Percentiles rank a stretch among this genome's conserved stretches.
These are phyloP conservation scores for Nicotiana benthamiana DNA, from an alignment of 257 asterid species.

Conservation along the genomic window DNA sequence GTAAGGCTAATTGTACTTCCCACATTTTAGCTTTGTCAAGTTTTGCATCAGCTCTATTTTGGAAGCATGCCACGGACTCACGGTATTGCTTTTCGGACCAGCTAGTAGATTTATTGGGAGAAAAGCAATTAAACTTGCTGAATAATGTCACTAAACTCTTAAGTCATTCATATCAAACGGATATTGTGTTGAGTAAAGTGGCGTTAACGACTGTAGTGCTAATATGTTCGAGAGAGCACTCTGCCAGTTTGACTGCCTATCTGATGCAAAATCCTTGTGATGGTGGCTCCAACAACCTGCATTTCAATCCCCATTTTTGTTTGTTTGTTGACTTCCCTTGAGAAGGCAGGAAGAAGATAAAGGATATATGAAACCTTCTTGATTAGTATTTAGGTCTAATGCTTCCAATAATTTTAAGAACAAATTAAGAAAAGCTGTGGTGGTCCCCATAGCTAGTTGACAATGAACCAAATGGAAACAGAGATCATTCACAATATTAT, in stretches of 20 bases:
- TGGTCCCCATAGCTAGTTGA: no score
- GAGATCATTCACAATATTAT: no score
- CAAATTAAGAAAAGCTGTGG: no score
- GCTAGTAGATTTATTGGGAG: not conserved
- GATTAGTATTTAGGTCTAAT: not conserved
- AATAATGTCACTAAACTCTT: not conserved
- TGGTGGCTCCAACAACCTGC: not conserved
- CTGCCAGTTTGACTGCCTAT: no score
- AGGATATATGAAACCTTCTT: not conserved
- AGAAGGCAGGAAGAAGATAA: not conserved
- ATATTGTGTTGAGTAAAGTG: no score
- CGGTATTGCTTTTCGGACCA: not conserved
- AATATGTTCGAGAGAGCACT: no score
- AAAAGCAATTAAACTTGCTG: not conserved
- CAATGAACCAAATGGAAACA: no score
- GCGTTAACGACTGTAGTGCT: no score
- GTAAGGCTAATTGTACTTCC: not conserved
- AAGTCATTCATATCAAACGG: no score
- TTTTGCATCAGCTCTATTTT: not conserved
- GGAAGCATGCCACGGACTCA: not conserved
- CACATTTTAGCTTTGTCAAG: not conserved
- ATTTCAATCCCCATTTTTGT: not conserved
- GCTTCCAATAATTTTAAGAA: not conserved
- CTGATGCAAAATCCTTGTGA: no score
- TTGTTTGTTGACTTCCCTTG: not conserved